Evolutionary conservation across 2,329 filamentous ascomycete genomes (phyloP), one percentile per base, ranked within the genome.

Genomic region (Penicillium thymicola): DNA sequence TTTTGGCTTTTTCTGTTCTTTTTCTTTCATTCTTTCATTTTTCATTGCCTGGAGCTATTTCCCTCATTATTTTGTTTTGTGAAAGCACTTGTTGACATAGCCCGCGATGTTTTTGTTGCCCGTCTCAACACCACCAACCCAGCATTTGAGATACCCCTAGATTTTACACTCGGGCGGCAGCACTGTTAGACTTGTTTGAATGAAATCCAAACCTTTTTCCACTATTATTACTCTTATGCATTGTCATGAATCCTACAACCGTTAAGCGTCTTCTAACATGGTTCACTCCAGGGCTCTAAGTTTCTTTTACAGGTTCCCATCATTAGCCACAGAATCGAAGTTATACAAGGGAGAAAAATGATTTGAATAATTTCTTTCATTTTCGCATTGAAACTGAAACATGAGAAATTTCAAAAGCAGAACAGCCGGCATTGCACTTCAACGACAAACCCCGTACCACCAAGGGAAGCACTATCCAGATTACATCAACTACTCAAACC

Each of bases 111-210:
- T 43, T 25, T 14, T 42, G 25, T 55, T 34, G 41, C 49, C 28
- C 34, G 30, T 45, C 23, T 58, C 42, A 46, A 57, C 48, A 58
- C 36, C 37, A 48, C 37, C 44, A 46, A 37, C 21, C 34, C 44
- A 58, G 59, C 55, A 55, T 59, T 62, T 46, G 44, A 65, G 62
- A 65, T 65, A 65, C 63, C 63, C 63, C 59, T 57, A 34, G 46
- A 52, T 58, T 57, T 55, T 54, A 51, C 46, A 51, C 44, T 52
- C 53, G 52, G 58, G 55, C 28, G 48, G 54, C 34, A 52, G 43
- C 55, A 59, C 28, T 37, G 25, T 54, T 55, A 60, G 58, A 56
- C 30, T 43, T 48, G 40, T 47, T 48, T 23, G 30, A 47, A 42
- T 48, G 21, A 42, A 28, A 41, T 34, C n/a, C 10, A 37, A 25